These are phyloP conservation scores for Fomes fomentarius DNA, from an alignment of 1,284 basidiomycete species.

Conservation along the genomic window DNA sequence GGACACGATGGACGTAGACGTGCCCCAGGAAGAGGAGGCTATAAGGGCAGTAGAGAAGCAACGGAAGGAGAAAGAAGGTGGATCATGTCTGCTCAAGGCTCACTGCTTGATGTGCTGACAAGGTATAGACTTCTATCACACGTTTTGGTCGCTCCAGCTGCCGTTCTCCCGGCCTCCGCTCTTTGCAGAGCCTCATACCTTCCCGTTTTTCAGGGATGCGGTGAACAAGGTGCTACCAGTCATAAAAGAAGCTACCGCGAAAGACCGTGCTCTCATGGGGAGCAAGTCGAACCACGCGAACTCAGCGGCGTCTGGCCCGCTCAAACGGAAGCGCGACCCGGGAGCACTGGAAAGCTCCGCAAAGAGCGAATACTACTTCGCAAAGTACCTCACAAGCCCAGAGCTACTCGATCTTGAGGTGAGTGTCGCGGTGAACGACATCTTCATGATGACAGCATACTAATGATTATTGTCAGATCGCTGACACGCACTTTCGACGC, in stretches of 20 bases:
- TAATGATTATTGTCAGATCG: constrained; percentile 76
- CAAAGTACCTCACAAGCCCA: constrained; percentile 87
- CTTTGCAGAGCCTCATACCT: constrained; percentile 57
- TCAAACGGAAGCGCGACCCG: constrained; percentile 69
- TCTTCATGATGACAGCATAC: too few species aligned
- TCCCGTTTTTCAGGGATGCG: constrained; percentile 66
- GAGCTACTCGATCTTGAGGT: constrained; percentile 88
- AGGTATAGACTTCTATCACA: constrained; percentile 73
- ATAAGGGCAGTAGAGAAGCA: constrained; percentile 30
- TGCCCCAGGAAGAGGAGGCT: constrained; percentile 40
- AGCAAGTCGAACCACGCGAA: constrained; percentile 46
- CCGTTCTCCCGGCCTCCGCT: constrained; percentile 73
- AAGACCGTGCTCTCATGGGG: constrained; percentile 83
- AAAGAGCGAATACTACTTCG: constrained; percentile 82
- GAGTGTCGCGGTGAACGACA: constrained; percentile 12
- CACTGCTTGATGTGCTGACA: constrained; percentile 6
- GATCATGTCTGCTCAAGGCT: constrained; percentile 24
- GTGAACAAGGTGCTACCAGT: constrained; percentile 74
- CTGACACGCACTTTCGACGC: constrained; percentile 88
- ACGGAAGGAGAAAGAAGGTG: constrained; percentile 65
- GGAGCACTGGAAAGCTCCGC: constrained; percentile 50
- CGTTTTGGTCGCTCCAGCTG: constrained; percentile 84
- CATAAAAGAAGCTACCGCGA: constrained; percentile 82
- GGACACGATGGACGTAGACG: constrained; percentile 46
- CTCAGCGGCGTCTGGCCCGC: constrained; percentile 38